A percentile compares a stretch with the other conserved stretches of the same genome.
phyloP scores from a whole-genome alignment of 2,329 filamentous ascomycete genomes.

The Trichoderma guizhouense region DNA sequence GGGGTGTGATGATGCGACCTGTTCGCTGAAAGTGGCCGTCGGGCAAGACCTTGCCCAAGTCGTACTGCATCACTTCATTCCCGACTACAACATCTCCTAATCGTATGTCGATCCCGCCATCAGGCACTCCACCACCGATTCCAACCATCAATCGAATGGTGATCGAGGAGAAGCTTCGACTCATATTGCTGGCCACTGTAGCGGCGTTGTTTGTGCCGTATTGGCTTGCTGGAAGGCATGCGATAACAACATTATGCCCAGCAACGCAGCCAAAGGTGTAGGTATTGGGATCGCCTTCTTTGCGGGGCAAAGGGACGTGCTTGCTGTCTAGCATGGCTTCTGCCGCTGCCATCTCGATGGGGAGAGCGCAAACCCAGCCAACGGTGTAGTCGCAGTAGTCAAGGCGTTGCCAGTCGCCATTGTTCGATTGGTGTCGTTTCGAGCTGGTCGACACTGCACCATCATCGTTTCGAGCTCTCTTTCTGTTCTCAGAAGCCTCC shows the following conservation, averaged over 20 bases:
- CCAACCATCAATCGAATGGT: conserved; percentile 2
- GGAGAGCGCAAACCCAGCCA: background rate
- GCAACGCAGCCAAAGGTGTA: background rate
- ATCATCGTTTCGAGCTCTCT: background rate
- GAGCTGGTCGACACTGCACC: background rate
- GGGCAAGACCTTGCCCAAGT: background rate
- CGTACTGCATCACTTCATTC: background rate
- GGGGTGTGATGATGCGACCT: background rate
- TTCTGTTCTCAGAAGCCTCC: background rate
- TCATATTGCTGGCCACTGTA: conserved; percentile 31
- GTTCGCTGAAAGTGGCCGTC: background rate
- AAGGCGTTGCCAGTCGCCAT: background rate
- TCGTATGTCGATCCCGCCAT: background rate
- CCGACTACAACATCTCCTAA: background rate
- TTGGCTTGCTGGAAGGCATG: background rate
- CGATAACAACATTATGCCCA: background rate
- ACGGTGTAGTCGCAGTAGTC: background rate
- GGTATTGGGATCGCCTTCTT: background rate
- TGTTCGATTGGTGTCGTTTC: background rate
- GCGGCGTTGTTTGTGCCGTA: conserved; percentile 32
- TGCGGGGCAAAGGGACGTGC: background rate
- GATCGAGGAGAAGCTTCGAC: conserved; percentile 30
- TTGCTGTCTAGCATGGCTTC: background rate
- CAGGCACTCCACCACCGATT: background rate
- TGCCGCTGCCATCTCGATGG: background rate